Evolutionary conservation across 495 filamentous ascomycete species (phyloP), one percentile per base, ranked within the genome.

Genomic region (Articulospora tetracladia): DNA sequence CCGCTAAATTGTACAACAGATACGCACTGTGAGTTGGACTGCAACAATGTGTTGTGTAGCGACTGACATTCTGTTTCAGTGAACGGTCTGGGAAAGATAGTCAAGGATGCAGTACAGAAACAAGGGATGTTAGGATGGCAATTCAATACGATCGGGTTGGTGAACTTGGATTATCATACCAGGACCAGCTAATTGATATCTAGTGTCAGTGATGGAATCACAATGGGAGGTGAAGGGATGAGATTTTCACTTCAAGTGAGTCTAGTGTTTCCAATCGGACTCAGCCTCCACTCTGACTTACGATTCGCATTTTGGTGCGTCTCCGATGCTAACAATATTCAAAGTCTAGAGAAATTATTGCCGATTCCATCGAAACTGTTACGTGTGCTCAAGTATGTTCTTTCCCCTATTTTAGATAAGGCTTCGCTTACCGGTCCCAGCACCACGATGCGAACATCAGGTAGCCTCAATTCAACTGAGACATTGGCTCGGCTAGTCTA

Each of bases 381-480:
- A 96, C 92, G 1, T 94, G 90, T 66, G 88, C 88, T 7, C 63
- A 66, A 44, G 59, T 55, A 44, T 44, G 8, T 7, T 44, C 10
- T 19, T 44, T 19, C 17, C 8, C n/a, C n/a, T 7, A 7, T 44
- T 3, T 44, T 19, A 7, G 17, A 7, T 44, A 17, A 44, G 17
- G 17, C 39, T 44, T 3, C 28, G 39, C 59, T 61, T 25, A 57
- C 53, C 24, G n/a, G 4, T 25, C 6, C 15, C 87, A 91, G 70
- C 87, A 85, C 55, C 92, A 98, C 71, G 94, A 98, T 65, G 94
- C 94, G 56, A 95, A 92, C 69, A 93, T 98, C 66, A 84, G 90
- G 30, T 32, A 32, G 13, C 13, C 30, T 13, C 13, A 32, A 6
- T 13, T 13, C 13, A 32, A 6, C 30, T 13, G 30, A 32, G 30